phyloP scores from a whole-genome alignment of 1,284 basidiomycete species.

The Xerocomus minutiporus region DNA sequence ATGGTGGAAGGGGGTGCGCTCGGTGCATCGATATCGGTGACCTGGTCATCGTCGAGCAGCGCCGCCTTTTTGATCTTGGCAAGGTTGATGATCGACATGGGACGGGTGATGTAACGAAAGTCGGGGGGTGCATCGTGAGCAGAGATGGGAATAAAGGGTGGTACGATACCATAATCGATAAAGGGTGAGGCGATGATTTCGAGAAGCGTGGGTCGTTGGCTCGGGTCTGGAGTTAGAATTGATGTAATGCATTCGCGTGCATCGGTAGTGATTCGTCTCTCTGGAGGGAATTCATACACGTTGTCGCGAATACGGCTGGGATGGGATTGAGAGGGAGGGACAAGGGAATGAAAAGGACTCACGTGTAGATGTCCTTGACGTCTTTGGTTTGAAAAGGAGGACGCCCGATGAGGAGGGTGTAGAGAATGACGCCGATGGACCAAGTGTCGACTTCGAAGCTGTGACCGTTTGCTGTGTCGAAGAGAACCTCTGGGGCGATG shows the following conservation, averaged over 20 bases:
- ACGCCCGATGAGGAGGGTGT: slow-evolving; percentile 89
- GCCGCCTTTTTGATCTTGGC: slow-evolving; percentile 56
- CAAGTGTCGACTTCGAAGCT: slow-evolving; percentile 98
- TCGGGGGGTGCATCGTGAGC: slow-evolving; percentile 75
- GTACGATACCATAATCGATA: slow-evolving; percentile 81
- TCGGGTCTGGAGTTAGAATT: slow-evolving; percentile 83
- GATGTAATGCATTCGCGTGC: slow-evolving; percentile 77
- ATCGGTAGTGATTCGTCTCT: slow-evolving; percentile 67
- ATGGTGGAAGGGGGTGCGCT: slow-evolving; percentile 21
- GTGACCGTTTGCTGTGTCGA: slow-evolving; percentile 93
- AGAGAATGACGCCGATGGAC: slow-evolving; percentile 96
- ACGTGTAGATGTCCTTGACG: slow-evolving; percentile 93
- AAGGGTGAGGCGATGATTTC: slow-evolving; percentile 85
- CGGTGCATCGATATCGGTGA: slow-evolving; percentile 39
- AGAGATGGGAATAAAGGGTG: slow-evolving; percentile 72
- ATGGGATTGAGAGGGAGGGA: slow-evolving; percentile 10
- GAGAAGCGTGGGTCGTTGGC: slow-evolving; percentile 76
- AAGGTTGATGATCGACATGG: slow-evolving; percentile 69
- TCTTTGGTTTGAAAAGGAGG: slow-evolving; percentile 99
- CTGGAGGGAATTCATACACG: slow-evolving; percentile 87
- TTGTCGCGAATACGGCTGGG: slow-evolving; percentile 90
- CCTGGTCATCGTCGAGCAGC: slow-evolving; percentile 59
- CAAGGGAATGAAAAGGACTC: slow-evolving; percentile 26
- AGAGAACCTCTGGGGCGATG: slow-evolving; percentile 96
- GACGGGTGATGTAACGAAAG: slow-evolving; percentile 63